phyloP scores from a whole-genome alignment of 2,329 filamentous ascomycete species.

The Mariannaea sp. region DNA sequence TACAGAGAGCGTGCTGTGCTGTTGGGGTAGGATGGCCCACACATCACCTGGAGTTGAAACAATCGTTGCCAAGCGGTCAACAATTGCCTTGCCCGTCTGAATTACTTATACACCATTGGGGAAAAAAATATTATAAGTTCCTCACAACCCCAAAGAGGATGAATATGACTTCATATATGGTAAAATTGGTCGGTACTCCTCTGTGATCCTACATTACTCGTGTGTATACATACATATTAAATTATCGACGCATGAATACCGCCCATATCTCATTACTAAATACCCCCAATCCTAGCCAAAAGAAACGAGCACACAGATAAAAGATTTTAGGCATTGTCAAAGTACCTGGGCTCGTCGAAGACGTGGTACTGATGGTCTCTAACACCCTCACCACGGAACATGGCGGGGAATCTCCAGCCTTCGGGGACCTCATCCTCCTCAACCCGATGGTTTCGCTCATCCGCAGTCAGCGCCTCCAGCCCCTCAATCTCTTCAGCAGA shows the following conservation, averaged over 20 bases:
- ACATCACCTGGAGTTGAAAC: too few relatives aligned
- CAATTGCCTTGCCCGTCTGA: too few relatives aligned
- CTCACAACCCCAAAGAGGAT: too few relatives aligned
- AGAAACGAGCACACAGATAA: slow-evolving; percentile 7
- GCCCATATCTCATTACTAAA: slow-evolving; percentile 14
- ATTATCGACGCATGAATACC: slow-evolving; percentile 13
- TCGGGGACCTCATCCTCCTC: slow-evolving; percentile 75
- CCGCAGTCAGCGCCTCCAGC: slow-evolving; percentile 48
- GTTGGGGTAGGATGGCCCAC: too few relatives aligned
- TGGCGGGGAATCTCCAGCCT: slow-evolving; percentile 79
- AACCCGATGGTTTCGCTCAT: slow-evolving; percentile 63
- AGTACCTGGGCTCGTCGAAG: slow-evolving; percentile 88
- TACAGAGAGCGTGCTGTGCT: too few relatives aligned
- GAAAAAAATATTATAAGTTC: too few relatives aligned
- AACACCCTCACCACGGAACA: slow-evolving; percentile 86
- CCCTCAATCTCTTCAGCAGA: slow-evolving; percentile 60
- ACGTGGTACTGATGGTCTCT: slow-evolving; percentile 93
- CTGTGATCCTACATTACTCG: slow-evolving; percentile 28
- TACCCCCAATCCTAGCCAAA: background rate
- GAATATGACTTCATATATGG: too few relatives aligned
- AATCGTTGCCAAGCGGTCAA: too few relatives aligned
- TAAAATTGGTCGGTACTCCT: too few relatives aligned
- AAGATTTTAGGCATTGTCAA: slow-evolving; percentile 34
- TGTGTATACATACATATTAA: slow-evolving; percentile 11
- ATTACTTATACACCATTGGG: too few relatives aligned